phyloP scores from a whole-genome alignment of 257 asterid species.

The Plantago major region DNA sequence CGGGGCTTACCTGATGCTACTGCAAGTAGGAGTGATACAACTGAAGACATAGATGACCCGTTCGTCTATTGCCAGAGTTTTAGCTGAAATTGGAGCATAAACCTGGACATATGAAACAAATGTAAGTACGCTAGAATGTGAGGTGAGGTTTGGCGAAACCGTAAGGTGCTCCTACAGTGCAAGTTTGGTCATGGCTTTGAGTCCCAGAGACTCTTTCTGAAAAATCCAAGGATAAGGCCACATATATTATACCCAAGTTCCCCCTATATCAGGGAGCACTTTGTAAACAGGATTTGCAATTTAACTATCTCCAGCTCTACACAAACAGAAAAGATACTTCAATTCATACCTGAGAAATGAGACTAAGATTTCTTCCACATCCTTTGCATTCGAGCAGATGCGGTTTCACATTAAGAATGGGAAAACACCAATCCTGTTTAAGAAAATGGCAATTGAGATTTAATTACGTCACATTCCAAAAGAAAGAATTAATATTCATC shows the following conservation, averaged over 20 bases:
- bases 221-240: no score
- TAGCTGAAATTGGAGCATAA: conserved; percentile 70
- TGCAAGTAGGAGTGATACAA: conserved; percentile 62
- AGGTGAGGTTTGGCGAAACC: no score
- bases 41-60: conserved; percentile 64
- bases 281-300: background rate
- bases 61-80: conserved; percentile 41
- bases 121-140: no score
- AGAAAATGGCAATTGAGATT: conserved; percentile 9
- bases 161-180: no score
- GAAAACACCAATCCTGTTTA: conserved; percentile 75
- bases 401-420: conserved; percentile 29
- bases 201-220: no score
- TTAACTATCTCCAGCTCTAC: conserved; percentile 6
- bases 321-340: background rate
- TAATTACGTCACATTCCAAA: background rate
- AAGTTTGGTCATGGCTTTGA: no score
- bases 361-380: conserved; percentile 58
- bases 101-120: conserved; percentile 38
- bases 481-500: background rate
- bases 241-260: no score
- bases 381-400: conserved; percentile 49
- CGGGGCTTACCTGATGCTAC: conserved; percentile 52
- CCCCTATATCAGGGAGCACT: no score
- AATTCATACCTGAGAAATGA: conserved; percentile 66